Evolutionary conservation across 768 basidiomycete genomes (phyloP).

Genomic region (Serendipita sp.): DNA sequence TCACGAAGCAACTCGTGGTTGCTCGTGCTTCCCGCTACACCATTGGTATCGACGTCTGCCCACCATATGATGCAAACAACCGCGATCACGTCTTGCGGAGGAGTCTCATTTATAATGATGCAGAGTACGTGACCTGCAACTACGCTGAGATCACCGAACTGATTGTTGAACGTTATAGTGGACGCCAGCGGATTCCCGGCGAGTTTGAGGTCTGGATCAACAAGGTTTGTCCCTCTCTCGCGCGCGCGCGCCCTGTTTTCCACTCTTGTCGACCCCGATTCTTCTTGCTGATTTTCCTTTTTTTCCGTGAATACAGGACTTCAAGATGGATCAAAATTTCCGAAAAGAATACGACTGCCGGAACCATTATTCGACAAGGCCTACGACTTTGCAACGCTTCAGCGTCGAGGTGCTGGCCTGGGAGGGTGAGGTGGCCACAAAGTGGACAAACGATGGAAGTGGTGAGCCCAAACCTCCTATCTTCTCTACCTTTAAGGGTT

Average conservation of each 20-base stretch:
- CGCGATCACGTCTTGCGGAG: background rate
- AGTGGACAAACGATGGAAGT: background rate
- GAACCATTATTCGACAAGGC: background rate
- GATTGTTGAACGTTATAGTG: background rate
- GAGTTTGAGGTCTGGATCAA: background rate
- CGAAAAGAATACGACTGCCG: background rate
- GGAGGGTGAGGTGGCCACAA: background rate
- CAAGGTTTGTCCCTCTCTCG: background rate
- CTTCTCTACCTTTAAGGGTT: too few relatives aligned
- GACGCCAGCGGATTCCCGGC: background rate
- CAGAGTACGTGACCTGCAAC: too few relatives aligned
- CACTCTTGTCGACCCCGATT: too few relatives aligned
- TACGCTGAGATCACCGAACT: background rate
- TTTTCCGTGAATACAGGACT: too few relatives aligned
- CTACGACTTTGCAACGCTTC: background rate
- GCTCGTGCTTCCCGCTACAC: conserved; percentile 1
- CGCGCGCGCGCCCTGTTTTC: too few relatives aligned
- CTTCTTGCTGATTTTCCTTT: too few relatives aligned
- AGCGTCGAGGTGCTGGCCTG: background rate
- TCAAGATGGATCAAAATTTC: background rate
- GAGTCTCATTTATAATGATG: background rate
- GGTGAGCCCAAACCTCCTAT: too few relatives aligned
- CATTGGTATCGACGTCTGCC: background rate
- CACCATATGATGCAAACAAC: background rate
- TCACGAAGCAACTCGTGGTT: background rate